Base-by-base conservation (phyloP, 495 filamentous ascomycete genomes). In the Polyplosphaeria fusca region DNA sequence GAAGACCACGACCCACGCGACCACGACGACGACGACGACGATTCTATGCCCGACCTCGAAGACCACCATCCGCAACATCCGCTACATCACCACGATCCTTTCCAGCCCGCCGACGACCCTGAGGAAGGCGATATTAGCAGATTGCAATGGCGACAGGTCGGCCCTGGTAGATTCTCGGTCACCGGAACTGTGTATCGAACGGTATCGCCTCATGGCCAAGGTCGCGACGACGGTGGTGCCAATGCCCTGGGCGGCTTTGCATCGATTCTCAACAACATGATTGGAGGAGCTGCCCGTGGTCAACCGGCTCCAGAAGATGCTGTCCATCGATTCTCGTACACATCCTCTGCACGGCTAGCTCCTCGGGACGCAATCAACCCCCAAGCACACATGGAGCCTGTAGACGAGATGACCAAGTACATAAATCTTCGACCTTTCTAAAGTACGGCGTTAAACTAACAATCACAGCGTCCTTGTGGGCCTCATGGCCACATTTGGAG, bases 21-120 rank as follows among this genome's bases (percentile, higher is more conserved):
- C 52, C 12, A 88, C 83, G 5, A 89, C 83, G 1, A 82, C 80
- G 13, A 87, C 87, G 26, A 89, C 84, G 41, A 86, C 85, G 20
- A 93, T 11, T 52, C 46, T 3, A 56, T 57, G 27, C 49, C 49
- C 79, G 9, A 88, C 81, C 60, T 94, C 88, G 27, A 93, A 32
- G 43, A 92, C 2, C 28, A 30, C n/a, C 61, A 55, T 38, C 42
- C 48, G 5, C 20, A n/a, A 27, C 48, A 18, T 11, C 49, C 30
- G 7, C 7, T 14, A 35, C 30, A 35, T 7, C 39, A 42, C 39
- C 9, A 13, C 5, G 20, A 55, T 22, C 55, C 70, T 43, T 47
- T 70, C 47, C 55, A 64, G 41, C 9, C 5, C 7, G 39, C 39
- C 9, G 39, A 71, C 5, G 72, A 74, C 55, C 70, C 72, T 30